Evolutionary conservation across 345 rosid species (phyloP).

Genomic region (Eutrema heterophyllum): DNA sequence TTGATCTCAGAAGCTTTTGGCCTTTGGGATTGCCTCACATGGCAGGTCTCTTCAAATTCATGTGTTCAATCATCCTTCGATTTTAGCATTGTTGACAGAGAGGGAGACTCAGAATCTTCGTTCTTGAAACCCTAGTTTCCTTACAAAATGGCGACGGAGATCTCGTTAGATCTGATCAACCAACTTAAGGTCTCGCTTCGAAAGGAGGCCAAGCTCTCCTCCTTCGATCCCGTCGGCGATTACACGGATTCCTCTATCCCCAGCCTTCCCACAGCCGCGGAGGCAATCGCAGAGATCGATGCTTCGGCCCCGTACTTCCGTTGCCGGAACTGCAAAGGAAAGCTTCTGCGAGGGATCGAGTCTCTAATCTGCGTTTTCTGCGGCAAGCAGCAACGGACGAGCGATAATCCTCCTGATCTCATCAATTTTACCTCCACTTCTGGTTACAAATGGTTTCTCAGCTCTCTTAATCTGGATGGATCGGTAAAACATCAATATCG

Average conservation of each 20-base stretch:
- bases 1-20: not conserved
- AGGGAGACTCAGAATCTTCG: not conserved
- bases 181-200: conserved; percentile 62
- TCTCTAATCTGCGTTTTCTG: conserved; percentile 80
- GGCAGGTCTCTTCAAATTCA: conserved; percentile 3
- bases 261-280: conserved; percentile 38
- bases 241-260: conserved; percentile 20
- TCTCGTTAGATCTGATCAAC: conserved; percentile 53
- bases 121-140: conserved; percentile 3
- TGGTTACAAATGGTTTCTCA: conserved; percentile 66
- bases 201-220: conserved; percentile 47
- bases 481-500: conserved; percentile 44
- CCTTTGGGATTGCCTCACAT: not conserved
- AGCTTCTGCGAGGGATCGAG: conserved; percentile 52
- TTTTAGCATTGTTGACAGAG: not conserved
- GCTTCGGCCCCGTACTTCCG: conserved; percentile 60
- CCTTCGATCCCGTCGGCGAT: conserved; percentile 44
- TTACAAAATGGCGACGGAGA: conserved; percentile 47
- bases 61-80: not conserved
- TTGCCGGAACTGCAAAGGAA: conserved; percentile 64
- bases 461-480: conserved; percentile 66
- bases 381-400: conserved; percentile 42
- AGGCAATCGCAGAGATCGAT: conserved; percentile 48
- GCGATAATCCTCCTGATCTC: conserved; percentile 48
- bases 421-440: conserved; percentile 57